These are phyloP conservation scores for Pugionium cornutum DNA, from an alignment of 345 rosid species.

Conservation along the genomic window DNA sequence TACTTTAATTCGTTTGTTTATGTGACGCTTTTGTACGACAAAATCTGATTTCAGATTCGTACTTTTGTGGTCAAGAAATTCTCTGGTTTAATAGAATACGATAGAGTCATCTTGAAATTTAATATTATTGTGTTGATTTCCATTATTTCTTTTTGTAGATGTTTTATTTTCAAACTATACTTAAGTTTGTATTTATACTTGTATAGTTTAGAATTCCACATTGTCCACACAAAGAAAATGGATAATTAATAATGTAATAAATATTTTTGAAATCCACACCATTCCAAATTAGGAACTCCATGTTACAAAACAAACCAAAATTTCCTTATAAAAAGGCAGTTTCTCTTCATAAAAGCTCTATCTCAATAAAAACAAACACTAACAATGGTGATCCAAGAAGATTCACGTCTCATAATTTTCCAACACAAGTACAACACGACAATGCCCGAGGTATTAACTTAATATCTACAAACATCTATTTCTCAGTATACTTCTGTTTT, in stretches of 20 bases:
- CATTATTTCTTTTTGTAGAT: no score
- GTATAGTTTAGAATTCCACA: no score
- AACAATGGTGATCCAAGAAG: conserved; percentile 47
- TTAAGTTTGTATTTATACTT: no score
- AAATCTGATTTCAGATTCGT: conserved; percentile 20
- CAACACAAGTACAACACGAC: conserved; percentile 47
- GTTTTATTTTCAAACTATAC: no score
- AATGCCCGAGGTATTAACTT: conserved; percentile 75
- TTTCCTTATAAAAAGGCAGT: conserved; percentile 33
- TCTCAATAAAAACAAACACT: conserved; percentile 25
- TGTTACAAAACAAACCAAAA: conserved; percentile 9
- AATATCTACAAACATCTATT: conserved; percentile 11
- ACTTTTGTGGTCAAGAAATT: conserved; percentile 30
- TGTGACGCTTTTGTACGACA: conserved; percentile 33
- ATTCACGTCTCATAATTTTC: conserved; percentile 43
- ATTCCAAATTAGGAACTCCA: conserved; percentile 22
- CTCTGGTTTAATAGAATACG: no score
- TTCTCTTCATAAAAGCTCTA: conserved; percentile 32
- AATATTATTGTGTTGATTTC: no score
- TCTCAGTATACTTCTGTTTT: conserved; percentile 7
- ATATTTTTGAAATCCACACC: conserved; percentile 2
- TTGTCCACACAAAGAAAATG: conserved; percentile 18
- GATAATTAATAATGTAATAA: conserved; percentile 13
- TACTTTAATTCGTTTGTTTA: conserved; percentile 21
- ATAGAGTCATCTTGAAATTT: no score